A percentile compares a stretch with the other conserved stretches of the same genome.
phyloP scores from a whole-genome alignment of 495 filamentous ascomycete species.

The Wilcoxina mikolae region DNA sequence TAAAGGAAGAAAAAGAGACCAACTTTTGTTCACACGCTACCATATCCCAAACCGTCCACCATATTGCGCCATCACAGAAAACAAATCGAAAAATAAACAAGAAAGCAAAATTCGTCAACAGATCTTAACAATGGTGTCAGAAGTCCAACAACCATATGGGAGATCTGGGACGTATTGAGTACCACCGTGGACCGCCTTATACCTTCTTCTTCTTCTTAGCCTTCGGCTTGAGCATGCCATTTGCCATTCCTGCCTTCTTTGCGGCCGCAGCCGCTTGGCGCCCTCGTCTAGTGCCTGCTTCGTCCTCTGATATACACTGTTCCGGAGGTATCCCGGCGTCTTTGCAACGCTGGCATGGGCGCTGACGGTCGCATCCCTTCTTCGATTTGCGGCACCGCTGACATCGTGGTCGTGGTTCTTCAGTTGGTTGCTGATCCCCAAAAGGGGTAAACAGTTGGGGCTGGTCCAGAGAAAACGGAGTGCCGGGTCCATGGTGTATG shows the following conservation, averaged over 20 bases:
- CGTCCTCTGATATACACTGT: conserved; percentile 89
- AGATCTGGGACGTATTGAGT: not conserved
- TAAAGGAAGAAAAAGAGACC: not conserved
- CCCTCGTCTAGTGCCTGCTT: conserved; percentile 91
- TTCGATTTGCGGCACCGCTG: conserved; percentile 98
- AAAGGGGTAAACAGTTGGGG: not conserved
- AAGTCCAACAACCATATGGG: not conserved
- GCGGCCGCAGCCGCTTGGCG: conserved; percentile 46
- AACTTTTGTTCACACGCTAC: conserved; percentile 7
- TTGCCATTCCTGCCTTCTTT: conserved; percentile 10
- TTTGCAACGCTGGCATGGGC: conserved; percentile 85
- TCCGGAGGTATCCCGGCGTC: conserved; percentile 88
- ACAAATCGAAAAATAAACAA: not conserved
- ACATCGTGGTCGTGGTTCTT: conserved; percentile 39
- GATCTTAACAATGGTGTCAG: not conserved
- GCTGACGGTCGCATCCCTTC: conserved; percentile 93
- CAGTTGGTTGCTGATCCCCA: not conserved
- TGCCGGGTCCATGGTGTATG: not conserved
- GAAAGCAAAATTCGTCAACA: not conserved
- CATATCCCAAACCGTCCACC: conserved; percentile 3
- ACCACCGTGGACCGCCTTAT: not conserved
- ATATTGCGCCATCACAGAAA: conserved; percentile 9
- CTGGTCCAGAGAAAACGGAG: not conserved
- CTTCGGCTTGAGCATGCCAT: not conserved
- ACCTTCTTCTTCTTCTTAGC: conserved; percentile 6